Conservation (phyloP, 495 filamentous ascomycete species). For the Xylaria castorea region DNA sequence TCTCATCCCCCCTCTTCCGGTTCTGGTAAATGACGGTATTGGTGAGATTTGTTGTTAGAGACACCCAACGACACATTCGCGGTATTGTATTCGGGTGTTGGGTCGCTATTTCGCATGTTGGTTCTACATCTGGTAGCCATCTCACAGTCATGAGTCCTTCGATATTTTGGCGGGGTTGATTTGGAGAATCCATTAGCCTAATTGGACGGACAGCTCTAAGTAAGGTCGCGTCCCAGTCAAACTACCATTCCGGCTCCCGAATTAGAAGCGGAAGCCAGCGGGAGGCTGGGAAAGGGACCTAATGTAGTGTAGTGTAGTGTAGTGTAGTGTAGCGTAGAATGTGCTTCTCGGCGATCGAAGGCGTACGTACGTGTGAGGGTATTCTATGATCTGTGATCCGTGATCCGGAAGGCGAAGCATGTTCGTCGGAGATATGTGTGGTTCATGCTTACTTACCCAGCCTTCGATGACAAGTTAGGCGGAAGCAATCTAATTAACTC, state of each 20-base stretch:
- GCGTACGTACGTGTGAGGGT: background rate
- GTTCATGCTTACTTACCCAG: slow-evolving; percentile 3
- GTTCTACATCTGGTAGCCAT: background rate
- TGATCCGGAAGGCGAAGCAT: slow-evolving; percentile 21
- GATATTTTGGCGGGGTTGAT: background rate
- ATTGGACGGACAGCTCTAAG: background rate
- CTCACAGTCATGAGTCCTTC: background rate
- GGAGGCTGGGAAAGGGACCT: slow-evolving; percentile 18
- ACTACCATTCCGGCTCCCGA: slow-evolving; percentile 24
- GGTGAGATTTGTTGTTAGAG: background rate
- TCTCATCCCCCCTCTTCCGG: background rate
- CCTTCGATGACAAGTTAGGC: background rate
- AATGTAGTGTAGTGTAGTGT: background rate
- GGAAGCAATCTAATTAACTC: slow-evolving; percentile 4
- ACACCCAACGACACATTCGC: background rate
- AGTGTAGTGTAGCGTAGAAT: background rate
- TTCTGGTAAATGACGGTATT: slow-evolving; percentile 3
- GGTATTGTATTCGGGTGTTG: background rate
- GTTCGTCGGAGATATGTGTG: slow-evolving; percentile 11
- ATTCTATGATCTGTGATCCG: background rate
- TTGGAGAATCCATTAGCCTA: slow-evolving; percentile 10
- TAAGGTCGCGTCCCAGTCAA: slow-evolving; percentile 13
- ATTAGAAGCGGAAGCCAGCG: slow-evolving; percentile 28
- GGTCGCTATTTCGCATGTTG: background rate
- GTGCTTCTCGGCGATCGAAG: background rate